phyloP scores from a whole-genome alignment of 1,284 basidiomycete species.

The Apiotrichum porosum region DNA sequence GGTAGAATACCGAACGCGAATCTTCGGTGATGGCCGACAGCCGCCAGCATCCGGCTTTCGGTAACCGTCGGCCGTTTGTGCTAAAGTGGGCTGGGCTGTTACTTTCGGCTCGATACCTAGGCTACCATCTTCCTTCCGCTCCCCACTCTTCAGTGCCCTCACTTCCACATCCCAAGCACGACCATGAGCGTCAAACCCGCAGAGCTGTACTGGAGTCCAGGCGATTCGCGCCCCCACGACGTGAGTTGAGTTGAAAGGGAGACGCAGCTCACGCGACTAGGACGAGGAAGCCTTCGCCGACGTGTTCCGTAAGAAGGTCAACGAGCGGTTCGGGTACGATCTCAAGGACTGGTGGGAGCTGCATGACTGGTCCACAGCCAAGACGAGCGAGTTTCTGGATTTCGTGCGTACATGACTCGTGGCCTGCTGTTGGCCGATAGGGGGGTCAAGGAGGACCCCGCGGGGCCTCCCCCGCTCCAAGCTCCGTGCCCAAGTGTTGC shows the following conservation, averaged over 20 bases:
- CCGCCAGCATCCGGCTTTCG: no score
- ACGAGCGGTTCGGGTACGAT: slow-evolving; percentile 11
- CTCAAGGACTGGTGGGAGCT: slow-evolving; percentile 18
- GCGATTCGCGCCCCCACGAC: slow-evolving; percentile 14
- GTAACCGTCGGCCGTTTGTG: no score
- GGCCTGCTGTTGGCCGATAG: no score
- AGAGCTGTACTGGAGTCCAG: slow-evolving; percentile 19
- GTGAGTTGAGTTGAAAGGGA: slow-evolving; percentile 5
- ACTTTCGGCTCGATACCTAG: no score
- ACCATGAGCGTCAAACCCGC: slow-evolving; percentile 1
- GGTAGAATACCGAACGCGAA: no score
- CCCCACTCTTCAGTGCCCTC: no score
- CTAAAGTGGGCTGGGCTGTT: no score
- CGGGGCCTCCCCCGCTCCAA: no score
- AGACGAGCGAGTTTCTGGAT: slow-evolving; percentile 15
- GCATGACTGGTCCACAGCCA: slow-evolving; percentile 13
- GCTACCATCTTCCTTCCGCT: no score
- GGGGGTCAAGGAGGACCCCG: no score
- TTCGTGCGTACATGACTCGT: slow-evolving; percentile 9
- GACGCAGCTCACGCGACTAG: neutral
- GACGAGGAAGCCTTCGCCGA: slow-evolving; percentile 17
- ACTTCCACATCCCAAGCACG: no score
- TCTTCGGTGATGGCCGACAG: no score
- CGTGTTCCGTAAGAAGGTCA: slow-evolving; percentile 14
- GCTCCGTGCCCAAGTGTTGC: neutral